Evolutionary conservation across 1,284 basidiomycete species (phyloP).

Genomic region (Ceratorhiza oryzae-sativae): DNA sequence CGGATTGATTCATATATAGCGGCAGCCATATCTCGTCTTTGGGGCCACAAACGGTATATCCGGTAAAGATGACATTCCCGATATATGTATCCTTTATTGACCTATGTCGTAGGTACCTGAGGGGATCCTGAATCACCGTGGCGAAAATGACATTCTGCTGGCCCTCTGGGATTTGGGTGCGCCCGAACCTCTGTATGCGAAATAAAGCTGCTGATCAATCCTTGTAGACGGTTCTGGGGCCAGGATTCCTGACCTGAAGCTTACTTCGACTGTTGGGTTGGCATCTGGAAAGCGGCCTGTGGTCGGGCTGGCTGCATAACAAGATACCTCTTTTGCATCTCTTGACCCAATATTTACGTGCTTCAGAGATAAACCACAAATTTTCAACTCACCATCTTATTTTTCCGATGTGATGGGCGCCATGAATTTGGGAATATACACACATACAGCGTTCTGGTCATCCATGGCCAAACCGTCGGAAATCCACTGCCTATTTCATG

Average conservation of each 20-base stretch:
- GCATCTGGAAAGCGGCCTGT: constrained; percentile 26
- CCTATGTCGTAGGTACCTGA: neutral
- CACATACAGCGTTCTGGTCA: no score
- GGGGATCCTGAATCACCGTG: constrained; percentile 35
- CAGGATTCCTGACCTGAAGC: constrained; percentile 8
- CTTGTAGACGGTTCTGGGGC: constrained; percentile 11
- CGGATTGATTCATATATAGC: neutral
- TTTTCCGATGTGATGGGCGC: no score
- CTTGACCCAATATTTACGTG: no score
- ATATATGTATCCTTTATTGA: neutral
- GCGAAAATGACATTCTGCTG: constrained; percentile 15
- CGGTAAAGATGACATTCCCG: neutral
- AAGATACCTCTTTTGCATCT: neutral
- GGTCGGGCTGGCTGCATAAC: constrained; percentile 4
- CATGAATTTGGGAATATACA: no score
- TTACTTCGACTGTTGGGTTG: constrained; percentile 1
- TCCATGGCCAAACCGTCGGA: no score
- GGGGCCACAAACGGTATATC: constrained; percentile 46
- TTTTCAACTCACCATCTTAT: no score
- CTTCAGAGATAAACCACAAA: no score
- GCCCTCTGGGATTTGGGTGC: constrained; percentile 23
- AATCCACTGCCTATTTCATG: no score
- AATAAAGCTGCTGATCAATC: neutral
- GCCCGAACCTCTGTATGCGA: neutral
- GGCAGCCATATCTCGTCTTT: constrained; percentile 45